Evolutionary conservation across 495 filamentous ascomycete species (phyloP).

Genomic region (Penicillium argentinense): DNA sequence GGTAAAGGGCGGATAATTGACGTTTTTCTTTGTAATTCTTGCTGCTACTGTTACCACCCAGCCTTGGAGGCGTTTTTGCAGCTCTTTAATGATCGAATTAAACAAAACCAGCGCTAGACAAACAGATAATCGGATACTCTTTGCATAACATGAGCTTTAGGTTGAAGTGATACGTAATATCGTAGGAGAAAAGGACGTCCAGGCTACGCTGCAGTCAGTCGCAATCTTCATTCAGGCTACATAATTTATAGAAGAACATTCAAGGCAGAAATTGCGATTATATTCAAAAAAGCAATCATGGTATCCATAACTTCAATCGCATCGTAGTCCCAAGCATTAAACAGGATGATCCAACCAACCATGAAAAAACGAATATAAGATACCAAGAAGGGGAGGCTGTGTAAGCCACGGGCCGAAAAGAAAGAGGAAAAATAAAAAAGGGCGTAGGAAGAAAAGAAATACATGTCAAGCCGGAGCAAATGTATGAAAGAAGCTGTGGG

Average conservation of each 20-base stretch:
- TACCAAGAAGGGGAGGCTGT: not conserved
- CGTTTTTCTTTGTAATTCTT: no score
- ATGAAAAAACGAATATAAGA: conserved; percentile 8
- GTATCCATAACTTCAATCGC: conserved; percentile 30
- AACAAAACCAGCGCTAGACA: not conserved
- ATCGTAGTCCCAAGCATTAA: conserved; percentile 25
- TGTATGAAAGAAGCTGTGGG: not conserved
- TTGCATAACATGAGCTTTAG: no score
- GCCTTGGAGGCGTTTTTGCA: not conserved
- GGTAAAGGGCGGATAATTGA: no score
- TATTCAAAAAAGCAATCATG: conserved; percentile 26
- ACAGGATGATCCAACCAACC: conserved; percentile 13
- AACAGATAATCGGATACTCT: no score
- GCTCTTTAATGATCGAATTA: not conserved
- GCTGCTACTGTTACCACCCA: not conserved
- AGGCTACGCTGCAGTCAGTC: no score
- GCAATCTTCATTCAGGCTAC: no score
- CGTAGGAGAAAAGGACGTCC: no score
- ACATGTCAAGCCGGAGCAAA: no score
- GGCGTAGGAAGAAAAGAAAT: not conserved
- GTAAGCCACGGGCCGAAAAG: no score
- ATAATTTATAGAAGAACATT: not conserved
- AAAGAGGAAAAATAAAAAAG: no score
- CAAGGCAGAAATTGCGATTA: not conserved
- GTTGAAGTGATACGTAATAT: no score